These are phyloP conservation scores for Spongispora temasekensis DNA, from an alignment of 1,284 basidiomycete species.

Conservation along the genomic window DNA sequence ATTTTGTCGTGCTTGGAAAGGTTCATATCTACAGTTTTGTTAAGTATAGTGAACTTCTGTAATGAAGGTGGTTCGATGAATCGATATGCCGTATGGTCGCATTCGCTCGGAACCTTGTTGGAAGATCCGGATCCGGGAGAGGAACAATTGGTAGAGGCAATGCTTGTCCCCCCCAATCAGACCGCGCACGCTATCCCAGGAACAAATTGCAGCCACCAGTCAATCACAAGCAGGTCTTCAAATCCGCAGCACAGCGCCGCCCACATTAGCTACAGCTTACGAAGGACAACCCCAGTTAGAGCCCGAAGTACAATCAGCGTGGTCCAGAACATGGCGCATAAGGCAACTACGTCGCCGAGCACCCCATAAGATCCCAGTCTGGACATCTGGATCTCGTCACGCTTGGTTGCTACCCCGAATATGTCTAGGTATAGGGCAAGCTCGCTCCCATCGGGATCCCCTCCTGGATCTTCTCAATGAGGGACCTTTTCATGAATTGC, in stretches of 20 bases:
- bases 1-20: slow-evolving; percentile 21
- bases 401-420: slow-evolving; percentile 34
- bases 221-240: slow-evolving; percentile 25
- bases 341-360: slow-evolving; percentile 43
- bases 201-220: slow-evolving; percentile 34
- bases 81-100: slow-evolving; percentile 22
- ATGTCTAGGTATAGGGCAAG: slow-evolving; percentile 31
- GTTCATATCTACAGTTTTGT: slow-evolving; percentile 16
- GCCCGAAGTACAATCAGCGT: slow-evolving; percentile 23
- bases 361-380: slow-evolving; percentile 30
- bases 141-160: slow-evolving; percentile 34
- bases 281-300: slow-evolving; percentile 28
- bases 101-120: slow-evolving; percentile 33
- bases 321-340: slow-evolving; percentile 40
- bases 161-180: slow-evolving; percentile 28
- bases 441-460: slow-evolving; percentile 62
- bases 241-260: slow-evolving; percentile 28
- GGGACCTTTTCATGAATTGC: slow-evolving; percentile 90
- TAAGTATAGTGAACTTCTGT: slow-evolving; percentile 30
- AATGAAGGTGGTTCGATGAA: slow-evolving; percentile 30
- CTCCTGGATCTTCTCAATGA: slow-evolving; percentile 83
- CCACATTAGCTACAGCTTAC: slow-evolving; percentile 14
- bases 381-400: slow-evolving; percentile 29
- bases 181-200: slow-evolving; percentile 24
- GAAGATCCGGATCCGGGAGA: slow-evolving; percentile 37